Conservation (phyloP, 192 early-diverging fungal species). For the Pilobolus umbonatus region DNA sequence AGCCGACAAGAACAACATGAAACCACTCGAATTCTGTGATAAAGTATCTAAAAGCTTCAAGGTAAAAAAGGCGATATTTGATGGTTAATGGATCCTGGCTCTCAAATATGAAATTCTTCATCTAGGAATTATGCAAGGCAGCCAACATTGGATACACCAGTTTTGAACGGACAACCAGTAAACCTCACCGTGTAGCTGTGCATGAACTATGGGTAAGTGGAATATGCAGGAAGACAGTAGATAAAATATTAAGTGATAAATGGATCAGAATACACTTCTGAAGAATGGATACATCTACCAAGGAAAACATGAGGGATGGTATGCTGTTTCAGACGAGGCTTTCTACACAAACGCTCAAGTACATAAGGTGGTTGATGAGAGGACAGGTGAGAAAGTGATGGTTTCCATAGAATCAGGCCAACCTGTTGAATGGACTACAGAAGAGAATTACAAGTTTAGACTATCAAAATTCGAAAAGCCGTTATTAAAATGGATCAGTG, state of each 20-base stretch:
- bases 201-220: constrained; percentile 66
- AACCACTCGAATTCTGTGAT: constrained; percentile 78
- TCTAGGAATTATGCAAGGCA: constrained; percentile 56
- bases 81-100: neutral
- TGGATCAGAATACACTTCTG: constrained; percentile 52
- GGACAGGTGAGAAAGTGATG: constrained; percentile 45
- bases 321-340: constrained; percentile 92
- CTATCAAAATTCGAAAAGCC: constrained; percentile 57
- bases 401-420: constrained; percentile 81
- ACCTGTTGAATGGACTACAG: constrained; percentile 81
- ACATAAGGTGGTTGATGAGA: constrained; percentile 51
- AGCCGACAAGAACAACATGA: constrained; percentile 51
- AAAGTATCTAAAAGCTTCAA: constrained; percentile 59
- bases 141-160: constrained; percentile 76
- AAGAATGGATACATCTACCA: constrained; percentile 83
- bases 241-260: neutral
- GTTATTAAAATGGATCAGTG: constrained; percentile 66
- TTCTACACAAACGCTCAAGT: constrained; percentile 78
- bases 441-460: constrained; percentile 93
- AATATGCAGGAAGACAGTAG: neutral
- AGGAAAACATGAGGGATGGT: constrained; percentile 90
- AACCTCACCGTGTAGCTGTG: constrained; percentile 66
- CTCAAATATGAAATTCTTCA: neutral
- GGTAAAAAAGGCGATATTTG: constrained; percentile 25
- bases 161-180: constrained; percentile 85